Conservation (phyloP, 108 stramenopile species). For the Skeletonema menzelii region DNA sequence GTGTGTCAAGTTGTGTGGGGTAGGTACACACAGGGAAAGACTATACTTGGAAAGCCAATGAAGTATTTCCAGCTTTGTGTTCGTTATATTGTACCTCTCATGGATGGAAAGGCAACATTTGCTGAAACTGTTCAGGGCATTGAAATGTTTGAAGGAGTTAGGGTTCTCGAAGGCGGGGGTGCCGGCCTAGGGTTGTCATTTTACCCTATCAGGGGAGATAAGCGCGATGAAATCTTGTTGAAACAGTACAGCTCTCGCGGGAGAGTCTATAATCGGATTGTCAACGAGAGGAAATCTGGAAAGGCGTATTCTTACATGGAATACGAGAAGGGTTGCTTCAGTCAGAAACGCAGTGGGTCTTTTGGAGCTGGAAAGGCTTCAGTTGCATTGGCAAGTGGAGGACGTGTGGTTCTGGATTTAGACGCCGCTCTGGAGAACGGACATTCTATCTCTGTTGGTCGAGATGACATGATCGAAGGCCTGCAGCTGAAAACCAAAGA, state of each 20-base stretch:
- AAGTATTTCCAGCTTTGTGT: slow-evolving; percentile 63
- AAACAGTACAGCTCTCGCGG: slow-evolving; percentile 46
- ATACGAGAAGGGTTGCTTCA: slow-evolving; percentile 64
- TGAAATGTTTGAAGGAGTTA: slow-evolving; percentile 56
- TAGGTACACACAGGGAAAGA: slow-evolving; percentile 56
- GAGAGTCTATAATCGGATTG: slow-evolving; percentile 40
- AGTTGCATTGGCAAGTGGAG: slow-evolving; percentile 49
- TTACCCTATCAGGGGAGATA: slow-evolving; percentile 37
- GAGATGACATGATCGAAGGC: slow-evolving; percentile 68
- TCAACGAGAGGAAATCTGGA: slow-evolving; percentile 9
- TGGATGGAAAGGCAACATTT: slow-evolving; percentile 47
- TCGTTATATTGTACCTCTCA: slow-evolving; percentile 55
- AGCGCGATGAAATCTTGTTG: slow-evolving; percentile 30
- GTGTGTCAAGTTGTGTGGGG: slow-evolving; percentile 63
- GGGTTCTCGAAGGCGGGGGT: slow-evolving; percentile 20
- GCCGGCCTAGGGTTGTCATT: slow-evolving; percentile 42
- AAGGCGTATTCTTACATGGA: slow-evolving; percentile 47
- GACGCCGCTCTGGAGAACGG: slow-evolving; percentile 60
- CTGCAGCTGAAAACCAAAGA: slow-evolving; percentile 65
- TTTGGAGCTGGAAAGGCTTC: slow-evolving; percentile 26
- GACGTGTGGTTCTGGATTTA: slow-evolving; percentile 70
- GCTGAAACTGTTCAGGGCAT: slow-evolving; percentile 69
- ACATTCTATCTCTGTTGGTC: slow-evolving; percentile 49
- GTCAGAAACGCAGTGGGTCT: slow-evolving; percentile 42
- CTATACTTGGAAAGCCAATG: slow-evolving; percentile 48